Evolutionary conservation across 2,329 filamentous ascomycete species (phyloP), one percentile per base, ranked within the genome.

Genomic region (Rhytidhysteron rufulum): DNA sequence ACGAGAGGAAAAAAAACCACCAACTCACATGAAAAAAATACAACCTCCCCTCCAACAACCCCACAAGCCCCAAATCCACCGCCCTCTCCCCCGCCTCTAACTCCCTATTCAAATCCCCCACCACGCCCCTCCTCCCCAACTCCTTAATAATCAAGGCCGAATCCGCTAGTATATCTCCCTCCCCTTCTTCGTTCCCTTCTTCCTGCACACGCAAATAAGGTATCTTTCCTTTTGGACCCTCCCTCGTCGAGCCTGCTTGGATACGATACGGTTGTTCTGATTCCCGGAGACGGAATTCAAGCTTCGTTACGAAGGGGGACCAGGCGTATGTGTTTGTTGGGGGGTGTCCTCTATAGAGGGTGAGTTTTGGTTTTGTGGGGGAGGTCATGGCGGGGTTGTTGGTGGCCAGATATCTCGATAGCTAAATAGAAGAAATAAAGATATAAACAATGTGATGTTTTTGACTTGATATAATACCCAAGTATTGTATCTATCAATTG

Each of bases 281-380:
- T 47, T 81, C 71, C 11, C 80, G 79, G 5, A 83, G 67, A 11
- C 79, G 77, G 15, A 77, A 69, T 54, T 85, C 81, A 37, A 83
- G 66, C 55, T 84, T 84, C 32, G 64, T 75, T 38, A 80, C 78
- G 48, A 80, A 83, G 8, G 80, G 79, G 0, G 79, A 82, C 77
- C 77, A 81, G 37, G 72, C 68, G 50, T 80, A 71, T 15, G 50
- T 49, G 4, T 62, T 65, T 1, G 56, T 43, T 2, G 62, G 54
- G 22, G 63, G 60, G 42, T 67, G 74, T 34, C 78, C 78, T 30
- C 78, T 74, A 56, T 69, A 78, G 35, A 82, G 45, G 5, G 63
- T 74, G 18, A 68, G 24, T n/a, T n/a, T n/a, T n/a, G n/a, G n/a
- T n/a, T n/a, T n/a, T n/a, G n/a, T n/a, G n/a, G n/a, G n/a, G n/a